phyloP scores from a whole-genome alignment of 2,329 filamentous ascomycete species.

The Corinectria fuckeliana region DNA sequence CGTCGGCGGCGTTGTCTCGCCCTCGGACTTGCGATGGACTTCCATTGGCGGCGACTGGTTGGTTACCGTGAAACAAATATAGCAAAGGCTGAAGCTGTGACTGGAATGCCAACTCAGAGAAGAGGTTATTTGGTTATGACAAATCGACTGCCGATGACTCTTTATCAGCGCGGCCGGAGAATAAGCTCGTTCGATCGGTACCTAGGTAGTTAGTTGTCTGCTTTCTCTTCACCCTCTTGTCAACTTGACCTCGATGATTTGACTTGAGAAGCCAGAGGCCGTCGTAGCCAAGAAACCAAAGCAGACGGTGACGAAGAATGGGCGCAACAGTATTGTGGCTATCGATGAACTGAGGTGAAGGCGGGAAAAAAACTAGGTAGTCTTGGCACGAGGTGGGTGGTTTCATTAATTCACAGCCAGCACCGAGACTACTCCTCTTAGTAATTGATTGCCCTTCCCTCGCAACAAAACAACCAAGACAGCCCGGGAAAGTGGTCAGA shows the following conservation, averaged over 20 bases:
- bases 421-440: not conserved
- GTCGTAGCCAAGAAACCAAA: not conserved
- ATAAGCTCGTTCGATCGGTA: not conserved
- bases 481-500: not conserved
- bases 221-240: not conserved
- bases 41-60: not conserved
- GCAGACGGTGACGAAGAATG: slow-evolving; percentile 11
- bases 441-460: not conserved
- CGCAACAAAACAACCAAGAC: not conserved
- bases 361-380: slow-evolving; percentile 1
- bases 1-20: slow-evolving; percentile 18
- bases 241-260: not conserved
- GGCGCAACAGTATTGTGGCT: slow-evolving; percentile 16
- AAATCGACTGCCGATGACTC: not conserved
- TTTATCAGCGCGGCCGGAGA: not conserved
- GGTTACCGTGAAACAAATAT: not conserved
- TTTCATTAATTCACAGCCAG: not conserved
- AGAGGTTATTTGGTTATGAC: not conserved
- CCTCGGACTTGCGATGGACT: not conserved
- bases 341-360: slow-evolving; percentile 14
- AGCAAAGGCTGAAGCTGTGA: not conserved
- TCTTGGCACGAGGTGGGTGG: not conserved
- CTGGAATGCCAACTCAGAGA: not conserved
- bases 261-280: no score
- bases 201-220: no score